Evolutionary conservation across 2,329 filamentous ascomycete genomes (phyloP).

Genomic region (Diaporthe sp.): DNA sequence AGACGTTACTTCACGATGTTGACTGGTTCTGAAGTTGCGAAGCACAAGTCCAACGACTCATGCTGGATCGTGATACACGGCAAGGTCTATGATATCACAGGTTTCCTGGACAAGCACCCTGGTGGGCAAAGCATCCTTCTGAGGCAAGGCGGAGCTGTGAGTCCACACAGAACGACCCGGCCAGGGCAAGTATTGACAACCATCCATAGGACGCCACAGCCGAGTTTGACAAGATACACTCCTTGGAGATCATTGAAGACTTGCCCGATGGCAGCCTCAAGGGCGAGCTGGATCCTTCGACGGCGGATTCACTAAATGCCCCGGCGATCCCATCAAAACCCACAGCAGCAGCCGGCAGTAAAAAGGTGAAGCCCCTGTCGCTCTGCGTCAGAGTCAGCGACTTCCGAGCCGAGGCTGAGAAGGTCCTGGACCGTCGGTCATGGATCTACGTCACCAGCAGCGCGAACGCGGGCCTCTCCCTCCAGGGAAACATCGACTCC

Average conservation of each 20-base stretch:
- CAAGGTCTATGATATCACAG: constrained; percentile 50
- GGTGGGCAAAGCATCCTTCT: constrained; percentile 45
- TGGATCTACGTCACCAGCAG: constrained; percentile 44
- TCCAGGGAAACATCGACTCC: constrained; percentile 42
- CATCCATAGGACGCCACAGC: constrained; percentile 43
- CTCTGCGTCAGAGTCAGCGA: constrained; percentile 48
- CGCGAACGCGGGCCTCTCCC: constrained; percentile 43
- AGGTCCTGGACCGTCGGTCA: constrained; percentile 71
- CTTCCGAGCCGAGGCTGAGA: constrained; percentile 60
- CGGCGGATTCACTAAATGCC: constrained; percentile 38
- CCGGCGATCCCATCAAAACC: constrained; percentile 22
- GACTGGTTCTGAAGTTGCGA: constrained; percentile 46
- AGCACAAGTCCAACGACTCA: constrained; percentile 46
- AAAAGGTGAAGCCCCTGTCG: constrained; percentile 41
- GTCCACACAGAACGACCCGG: constrained; percentile 22
- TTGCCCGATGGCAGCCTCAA: constrained; percentile 44
- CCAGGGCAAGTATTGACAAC: neutral
- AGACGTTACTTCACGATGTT: constrained; percentile 34
- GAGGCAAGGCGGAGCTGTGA: constrained; percentile 44
- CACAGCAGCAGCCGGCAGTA: constrained; percentile 25
- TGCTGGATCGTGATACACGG: constrained; percentile 50
- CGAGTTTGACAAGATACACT: constrained; percentile 46
- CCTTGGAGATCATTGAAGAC: constrained; percentile 42
- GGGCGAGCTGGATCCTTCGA: constrained; percentile 42
- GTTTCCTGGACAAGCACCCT: constrained; percentile 46